These are phyloP conservation scores for Zoysia pacifica DNA, from an alignment of 176 grass and related monocot species.

Conservation along the genomic window DNA sequence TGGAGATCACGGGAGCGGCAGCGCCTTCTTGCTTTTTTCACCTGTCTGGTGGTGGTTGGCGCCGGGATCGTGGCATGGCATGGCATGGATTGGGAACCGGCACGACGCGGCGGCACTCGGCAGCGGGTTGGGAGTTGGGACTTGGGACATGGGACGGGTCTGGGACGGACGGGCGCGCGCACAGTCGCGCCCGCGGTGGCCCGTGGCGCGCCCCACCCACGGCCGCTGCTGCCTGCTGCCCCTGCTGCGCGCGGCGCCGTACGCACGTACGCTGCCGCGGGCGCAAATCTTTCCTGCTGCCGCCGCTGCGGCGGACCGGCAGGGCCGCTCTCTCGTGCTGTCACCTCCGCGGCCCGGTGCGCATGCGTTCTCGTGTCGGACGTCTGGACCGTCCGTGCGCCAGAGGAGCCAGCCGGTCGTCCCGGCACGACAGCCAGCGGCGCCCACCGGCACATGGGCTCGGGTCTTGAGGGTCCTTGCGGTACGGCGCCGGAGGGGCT, in stretches of 20 bases:
- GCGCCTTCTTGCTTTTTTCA: neutral
- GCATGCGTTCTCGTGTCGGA: neutral
- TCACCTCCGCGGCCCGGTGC: neutral
- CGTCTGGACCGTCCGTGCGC: neutral
- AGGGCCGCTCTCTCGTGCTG: slow-evolving; percentile 1
- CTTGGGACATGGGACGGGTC: neutral
- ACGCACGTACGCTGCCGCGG: neutral
- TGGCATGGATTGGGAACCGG: neutral
- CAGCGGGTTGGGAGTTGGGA: neutral
- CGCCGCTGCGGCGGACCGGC: neutral
- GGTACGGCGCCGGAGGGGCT: too few relatives aligned
- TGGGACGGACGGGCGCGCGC: too few relatives aligned
- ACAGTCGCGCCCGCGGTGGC: neutral
- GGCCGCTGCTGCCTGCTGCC: neutral
- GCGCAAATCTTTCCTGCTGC: slow-evolving; percentile 30
- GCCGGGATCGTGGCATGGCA: too few relatives aligned
- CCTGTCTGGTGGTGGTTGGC: neutral
- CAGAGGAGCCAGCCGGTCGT: neutral
- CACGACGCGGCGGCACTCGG: neutral
- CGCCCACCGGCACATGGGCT: neutral
- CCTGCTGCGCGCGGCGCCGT: neutral
- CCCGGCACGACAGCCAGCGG: neutral
- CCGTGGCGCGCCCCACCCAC: neutral
- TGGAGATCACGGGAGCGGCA: neutral
- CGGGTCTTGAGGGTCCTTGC: neutral